Base-by-base conservation (phyloP, 371 early-diverging fungal species). In the Mortierella sp. region DNA sequence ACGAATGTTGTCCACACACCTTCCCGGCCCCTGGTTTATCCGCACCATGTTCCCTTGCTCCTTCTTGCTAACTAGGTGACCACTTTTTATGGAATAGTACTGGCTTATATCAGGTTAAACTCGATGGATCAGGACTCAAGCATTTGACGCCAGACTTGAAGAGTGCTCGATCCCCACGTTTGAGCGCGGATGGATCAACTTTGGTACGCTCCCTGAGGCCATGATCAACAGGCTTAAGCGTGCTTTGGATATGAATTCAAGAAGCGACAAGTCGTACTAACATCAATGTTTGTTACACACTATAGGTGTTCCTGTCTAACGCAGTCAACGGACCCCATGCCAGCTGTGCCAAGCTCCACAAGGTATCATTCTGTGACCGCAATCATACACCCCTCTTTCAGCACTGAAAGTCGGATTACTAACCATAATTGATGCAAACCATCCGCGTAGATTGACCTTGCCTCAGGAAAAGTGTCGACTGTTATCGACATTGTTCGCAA, bases 301-400 rank as follows among this genome's bases (percentile, higher is more conserved):
- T 19, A 0, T 70, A 88, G 84, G 84, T 91, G 26, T 94, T 90
- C 79, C 74, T 94, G 50, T 88, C 90, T 2, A 91, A 91, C 52
- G 44, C 73, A 1, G 75, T 88, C 38, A 93, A 93, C 13, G 95
- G 95, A 10, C 91, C 95, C 21, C 95, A 94, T 73, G 90, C 87
- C 52, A 78, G 91, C 28, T 90, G 92, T 34, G 84, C 89, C 31
- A 88, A 77, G 75, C 76, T 94, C 34, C 58, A 88, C 72, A 76
- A 81, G 79, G 87, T 87, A 78, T 42, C 47, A 10, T 21, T n/a
- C 19, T 14, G 13, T 24, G n/a, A 24, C 55, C n/a, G 31, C 16
- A 7, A 34, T 28, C 14, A 38, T n/a, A 38, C n/a, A 21, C 48
- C 24, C 7, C 21, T 2, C 16, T 4, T 52, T 21, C 45, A 13